These are phyloP conservation scores for Telopea speciosissima DNA, from an alignment of 177 flowering plant species.

Conservation along the genomic window DNA sequence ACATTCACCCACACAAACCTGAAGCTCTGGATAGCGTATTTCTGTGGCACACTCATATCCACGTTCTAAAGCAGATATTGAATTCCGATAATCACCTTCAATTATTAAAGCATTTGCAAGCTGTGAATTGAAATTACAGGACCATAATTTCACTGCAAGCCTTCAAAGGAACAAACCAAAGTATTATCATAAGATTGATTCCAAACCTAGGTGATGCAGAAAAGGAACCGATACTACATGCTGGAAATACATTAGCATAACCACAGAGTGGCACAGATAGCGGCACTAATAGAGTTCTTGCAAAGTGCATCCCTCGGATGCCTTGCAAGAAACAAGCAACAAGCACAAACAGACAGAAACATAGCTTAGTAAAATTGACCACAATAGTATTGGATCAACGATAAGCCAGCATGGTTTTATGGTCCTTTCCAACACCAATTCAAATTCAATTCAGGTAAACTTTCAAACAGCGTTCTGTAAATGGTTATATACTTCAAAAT, in stretches of 20 bases:
- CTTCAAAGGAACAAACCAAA: slow-evolving; percentile 23
- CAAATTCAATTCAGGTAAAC: no score
- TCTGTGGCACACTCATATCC: slow-evolving; percentile 57
- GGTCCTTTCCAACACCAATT: not conserved
- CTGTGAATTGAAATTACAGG: slow-evolving; percentile 86
- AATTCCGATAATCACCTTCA: slow-evolving; percentile 66
- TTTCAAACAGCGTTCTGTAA: no score
- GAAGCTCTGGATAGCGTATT: slow-evolving; percentile 59
- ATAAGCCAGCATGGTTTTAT: not conserved
- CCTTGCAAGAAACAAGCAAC: not conserved
- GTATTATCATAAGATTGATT: not conserved
- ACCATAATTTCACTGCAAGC: slow-evolving; percentile 59
- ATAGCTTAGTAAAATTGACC: not conserved
- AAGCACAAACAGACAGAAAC: not conserved
- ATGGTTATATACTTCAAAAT: no score
- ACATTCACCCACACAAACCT: slow-evolving; percentile 40
- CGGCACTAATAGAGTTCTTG: not conserved
- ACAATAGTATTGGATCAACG: not conserved
- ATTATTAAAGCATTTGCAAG: slow-evolving; percentile 71
- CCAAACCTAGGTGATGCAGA: not conserved
- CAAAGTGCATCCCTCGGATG: not conserved
- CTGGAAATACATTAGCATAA: not conserved
- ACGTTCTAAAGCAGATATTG: slow-evolving; percentile 49
- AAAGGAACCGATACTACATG: not conserved
- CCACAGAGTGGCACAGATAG: no score